Evolutionary conservation across 2,329 filamentous ascomycete genomes (phyloP).

Genomic region (Claviceps pazoutovae): DNA sequence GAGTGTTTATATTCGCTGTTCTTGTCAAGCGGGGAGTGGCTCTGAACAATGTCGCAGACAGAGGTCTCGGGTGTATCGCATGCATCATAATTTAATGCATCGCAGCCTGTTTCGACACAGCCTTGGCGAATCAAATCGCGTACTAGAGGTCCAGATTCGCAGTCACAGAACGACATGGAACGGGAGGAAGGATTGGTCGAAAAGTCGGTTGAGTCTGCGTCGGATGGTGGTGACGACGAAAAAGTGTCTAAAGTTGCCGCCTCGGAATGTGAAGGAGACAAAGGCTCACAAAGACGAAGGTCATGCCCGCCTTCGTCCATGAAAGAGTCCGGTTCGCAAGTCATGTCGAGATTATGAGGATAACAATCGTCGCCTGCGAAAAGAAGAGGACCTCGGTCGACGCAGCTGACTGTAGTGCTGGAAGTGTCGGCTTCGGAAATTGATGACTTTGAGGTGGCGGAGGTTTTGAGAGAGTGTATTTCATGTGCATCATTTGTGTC

Average conservation of each 20-base stretch:
- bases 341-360: constrained; percentile 23
- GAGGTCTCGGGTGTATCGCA: constrained; percentile 30
- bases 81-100: constrained; percentile 31
- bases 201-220: constrained; percentile 18
- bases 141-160: constrained; percentile 28
- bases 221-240: constrained; percentile 21
- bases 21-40: constrained; percentile 19
- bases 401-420: constrained; percentile 26
- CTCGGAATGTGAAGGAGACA: constrained; percentile 34
- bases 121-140: constrained; percentile 17
- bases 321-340: constrained; percentile 28
- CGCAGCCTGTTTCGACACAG: constrained; percentile 25
- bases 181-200: constrained; percentile 29
- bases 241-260: constrained; percentile 32
- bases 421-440: constrained; percentile 24
- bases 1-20: constrained; percentile 17
- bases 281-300: constrained; percentile 13
- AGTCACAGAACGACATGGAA: constrained; percentile 38
- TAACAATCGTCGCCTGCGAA: constrained; percentile 27
- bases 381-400: constrained; percentile 21
- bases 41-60: constrained; percentile 31
- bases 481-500: constrained; percentile 16
- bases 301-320: constrained; percentile 11
- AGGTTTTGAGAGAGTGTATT: constrained; percentile 15
- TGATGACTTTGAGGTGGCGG: constrained; percentile 22